Conservation (phyloP, 2,329 filamentous ascomycete species). For the Sporothrix humicola region DNA sequence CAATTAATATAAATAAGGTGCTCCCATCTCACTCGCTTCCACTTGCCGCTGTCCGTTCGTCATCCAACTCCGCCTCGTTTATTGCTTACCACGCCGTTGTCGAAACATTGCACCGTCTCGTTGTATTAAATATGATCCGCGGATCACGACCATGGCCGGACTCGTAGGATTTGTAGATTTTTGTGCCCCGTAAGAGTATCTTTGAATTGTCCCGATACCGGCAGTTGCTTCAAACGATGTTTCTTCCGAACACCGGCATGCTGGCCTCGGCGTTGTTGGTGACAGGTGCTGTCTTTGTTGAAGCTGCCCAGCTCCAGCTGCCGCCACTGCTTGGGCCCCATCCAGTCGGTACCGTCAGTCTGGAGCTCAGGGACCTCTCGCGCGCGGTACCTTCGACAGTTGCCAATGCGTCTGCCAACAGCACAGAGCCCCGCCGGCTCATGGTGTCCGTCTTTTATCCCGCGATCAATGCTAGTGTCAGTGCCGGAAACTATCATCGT, state of each 20-base stretch:
- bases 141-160: neutral
- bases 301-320: neutral
- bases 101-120: neutral
- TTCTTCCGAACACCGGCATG: neutral
- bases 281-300: neutral
- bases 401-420: neutral
- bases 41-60: neutral
- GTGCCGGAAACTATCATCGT: neutral
- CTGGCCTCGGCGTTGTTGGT: neutral
- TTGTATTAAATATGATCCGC: neutral
- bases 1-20: constrained; percentile 13
- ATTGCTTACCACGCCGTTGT: neutral
- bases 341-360: neutral
- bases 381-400: neutral
- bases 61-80: neutral
- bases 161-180: neutral
- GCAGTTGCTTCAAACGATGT: neutral
- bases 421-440: neutral
- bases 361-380: neutral
- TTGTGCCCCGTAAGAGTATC: neutral
- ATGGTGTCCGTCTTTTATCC: constrained; percentile 16
- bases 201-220: neutral
- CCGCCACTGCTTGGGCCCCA: neutral
- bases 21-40: neutral
- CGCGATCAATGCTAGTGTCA: neutral